Conservation (phyloP, 345 rosid genomes). For the Brassica carinata region DNA sequence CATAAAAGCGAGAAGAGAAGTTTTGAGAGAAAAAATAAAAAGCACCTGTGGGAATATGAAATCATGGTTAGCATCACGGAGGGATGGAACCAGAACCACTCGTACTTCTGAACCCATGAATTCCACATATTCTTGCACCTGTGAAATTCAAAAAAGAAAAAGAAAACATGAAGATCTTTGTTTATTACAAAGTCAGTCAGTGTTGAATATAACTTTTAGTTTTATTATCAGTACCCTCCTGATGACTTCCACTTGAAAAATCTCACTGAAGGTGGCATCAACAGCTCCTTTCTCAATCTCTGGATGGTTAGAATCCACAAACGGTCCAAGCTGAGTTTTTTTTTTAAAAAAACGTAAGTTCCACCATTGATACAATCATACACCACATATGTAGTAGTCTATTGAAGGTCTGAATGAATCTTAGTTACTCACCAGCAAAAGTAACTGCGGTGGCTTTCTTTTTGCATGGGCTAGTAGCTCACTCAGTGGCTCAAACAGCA, state of each 20-base stretch:
- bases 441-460: slow-evolving; percentile 80
- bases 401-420: slow-evolving; percentile 2
- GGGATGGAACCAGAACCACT: slow-evolving; percentile 77
- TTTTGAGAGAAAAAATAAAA: not conserved
- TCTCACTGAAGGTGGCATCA: slow-evolving; percentile 60
- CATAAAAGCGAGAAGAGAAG: not conserved
- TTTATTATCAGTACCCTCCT: slow-evolving; percentile 54
- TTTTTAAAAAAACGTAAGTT: not conserved
- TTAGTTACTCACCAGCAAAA: slow-evolving; percentile 58
- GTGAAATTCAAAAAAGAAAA: slow-evolving; percentile 25
- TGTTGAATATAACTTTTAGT: not conserved
- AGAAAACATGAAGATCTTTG: not conserved
- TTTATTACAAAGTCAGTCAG: not conserved
- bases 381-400: not conserved
- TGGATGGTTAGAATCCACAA: slow-evolving; percentile 90
- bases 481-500: slow-evolving; percentile 79
- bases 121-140: slow-evolving; percentile 88
- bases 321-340: slow-evolving; percentile 79
- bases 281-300: slow-evolving; percentile 69
- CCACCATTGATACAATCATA: slow-evolving; percentile 4
- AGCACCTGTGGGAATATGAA: slow-evolving; percentile 94
- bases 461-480: slow-evolving; percentile 86
- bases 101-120: slow-evolving; percentile 68
- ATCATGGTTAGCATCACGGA: slow-evolving; percentile 89
- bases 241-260: slow-evolving; percentile 66